Conservation (phyloP, 1,284 basidiomycete genomes). For the Phaffia rhodozyma region DNA sequence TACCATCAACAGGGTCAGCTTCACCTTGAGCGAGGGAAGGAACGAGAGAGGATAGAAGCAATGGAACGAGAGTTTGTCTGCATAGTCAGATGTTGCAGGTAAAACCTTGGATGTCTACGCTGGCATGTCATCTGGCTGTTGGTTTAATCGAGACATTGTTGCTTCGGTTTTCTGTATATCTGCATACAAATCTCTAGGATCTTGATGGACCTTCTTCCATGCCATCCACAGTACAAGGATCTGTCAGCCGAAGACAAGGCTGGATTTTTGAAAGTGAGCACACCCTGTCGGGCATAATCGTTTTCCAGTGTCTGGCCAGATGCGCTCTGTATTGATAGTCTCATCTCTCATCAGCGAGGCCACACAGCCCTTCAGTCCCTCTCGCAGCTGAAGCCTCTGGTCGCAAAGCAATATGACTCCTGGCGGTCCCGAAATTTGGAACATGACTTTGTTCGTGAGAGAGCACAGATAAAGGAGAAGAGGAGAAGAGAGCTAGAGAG, state of each 20-base stretch:
- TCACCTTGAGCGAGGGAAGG: not conserved
- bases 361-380: constrained; percentile 7
- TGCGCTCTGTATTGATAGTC: not conserved
- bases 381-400: constrained; percentile 4
- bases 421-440: constrained; percentile 1
- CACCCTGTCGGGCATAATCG: no score
- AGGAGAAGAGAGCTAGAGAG: no score
- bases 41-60: not conserved
- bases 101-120: not conserved
- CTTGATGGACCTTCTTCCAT: constrained; percentile 12
- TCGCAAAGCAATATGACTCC: constrained; percentile 10
- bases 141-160: no score
- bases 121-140: not conserved
- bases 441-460: not conserved
- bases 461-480: not conserved
- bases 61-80: constrained; percentile 8
- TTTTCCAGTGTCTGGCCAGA: not conserved
- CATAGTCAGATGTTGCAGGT: not conserved
- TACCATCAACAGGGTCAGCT: not conserved
- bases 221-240: constrained; percentile 8
- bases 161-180: not conserved
- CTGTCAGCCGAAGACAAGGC: constrained; percentile 2
- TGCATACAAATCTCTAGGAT: constrained; percentile 1
- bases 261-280: not conserved
- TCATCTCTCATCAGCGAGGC: not conserved